Conservation (phyloP, 805 yeast species). For the Cyberlindnera subsufficiens region DNA sequence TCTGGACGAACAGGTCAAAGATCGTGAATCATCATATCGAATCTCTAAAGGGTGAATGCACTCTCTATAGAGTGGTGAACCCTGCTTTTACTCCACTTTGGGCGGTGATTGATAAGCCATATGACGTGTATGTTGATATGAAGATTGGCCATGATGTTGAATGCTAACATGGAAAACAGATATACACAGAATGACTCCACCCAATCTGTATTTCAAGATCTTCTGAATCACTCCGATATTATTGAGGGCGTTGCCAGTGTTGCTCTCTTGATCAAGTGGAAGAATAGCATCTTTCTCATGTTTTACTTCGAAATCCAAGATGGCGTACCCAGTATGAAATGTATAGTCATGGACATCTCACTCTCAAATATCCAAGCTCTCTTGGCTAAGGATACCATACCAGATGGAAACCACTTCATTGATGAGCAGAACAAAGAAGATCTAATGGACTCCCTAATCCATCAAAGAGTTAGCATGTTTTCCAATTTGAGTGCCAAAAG, state of each 20-base stretch:
- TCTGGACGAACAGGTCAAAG: conserved; percentile 23
- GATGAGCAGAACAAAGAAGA: conserved; percentile 22
- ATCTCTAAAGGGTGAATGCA: conserved; percentile 2
- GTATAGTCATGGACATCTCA: conserved; percentile 16
- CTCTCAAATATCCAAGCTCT: conserved; percentile 7
- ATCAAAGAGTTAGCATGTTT: conserved; percentile 11
- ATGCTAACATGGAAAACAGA: conserved; percentile 6
- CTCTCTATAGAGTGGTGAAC: conserved; percentile 15
- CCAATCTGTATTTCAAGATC: conserved; percentile 7
- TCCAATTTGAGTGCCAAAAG: conserved; percentile 13
- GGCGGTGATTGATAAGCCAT: conserved; percentile 24
- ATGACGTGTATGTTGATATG: conserved; percentile 18
- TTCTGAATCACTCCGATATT: conserved; percentile 14
- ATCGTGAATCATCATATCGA: conserved; percentile 17
- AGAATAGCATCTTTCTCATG: conserved; percentile 10
- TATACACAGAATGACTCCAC: conserved; percentile 14
- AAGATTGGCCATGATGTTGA: not conserved
- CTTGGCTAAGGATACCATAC: conserved; percentile 1
- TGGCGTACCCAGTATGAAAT: conserved; percentile 10
- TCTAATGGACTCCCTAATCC: conserved; percentile 18
- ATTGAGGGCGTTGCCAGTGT: conserved; percentile 5
- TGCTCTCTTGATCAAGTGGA: conserved; percentile 12
- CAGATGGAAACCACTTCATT: conserved; percentile 10
- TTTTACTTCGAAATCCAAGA: conserved; percentile 15
- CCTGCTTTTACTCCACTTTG: conserved; percentile 20